Evolutionary conservation across 345 rosid genomes (phyloP), one percentile per base, ranked within the genome.

Genomic region (Rubroshorea leprosula): DNA sequence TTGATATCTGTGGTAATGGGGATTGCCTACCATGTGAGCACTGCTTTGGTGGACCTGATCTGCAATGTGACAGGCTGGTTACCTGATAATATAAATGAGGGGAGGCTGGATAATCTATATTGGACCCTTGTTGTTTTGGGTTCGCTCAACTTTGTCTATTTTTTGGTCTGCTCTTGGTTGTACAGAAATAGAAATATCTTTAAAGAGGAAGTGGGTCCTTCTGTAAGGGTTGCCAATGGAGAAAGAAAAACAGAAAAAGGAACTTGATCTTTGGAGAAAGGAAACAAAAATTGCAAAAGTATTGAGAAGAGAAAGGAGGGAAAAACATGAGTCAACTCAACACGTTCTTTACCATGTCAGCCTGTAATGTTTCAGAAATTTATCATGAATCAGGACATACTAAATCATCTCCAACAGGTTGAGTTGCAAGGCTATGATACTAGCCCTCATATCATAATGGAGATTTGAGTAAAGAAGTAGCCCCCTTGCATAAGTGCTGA

Each of bases 41-140:
- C 79, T 10, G 63, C 57, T 18, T 15, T 77, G 55, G 38, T 71
- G 6, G 74, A 73, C 54, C 43, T 67, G 4, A 9, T 76, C 3
- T 49, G 69, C 20, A 69, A 64, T 31, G 26, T 22, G 5, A 72
- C 80, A 10, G 53, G 46, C 6, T 78, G 86, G 81, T 50, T 74
- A 22, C 81, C 72, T 0, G 47, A 69, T 3, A 31, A 75, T 21
- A 63, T 78, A n/a, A 71, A 76, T 22, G 10, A 50, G 1, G 83
- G 83, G 24, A 78, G 81, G 58, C 22, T 77, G 10, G 80, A 77
- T 52, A 43, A 53, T 49, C 39, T 75, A 17, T 77, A 61, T 19
- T 80, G 77, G 80, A 39, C 57, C 12, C 48, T 77, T 23, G 54
- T 31, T 23, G 54, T 60, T 21, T 20, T 49, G 55, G 63, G 63